These are phyloP conservation scores for Phytopythium vexans DNA, from an alignment of 352 stramenopile species.

Conservation along the genomic window DNA sequence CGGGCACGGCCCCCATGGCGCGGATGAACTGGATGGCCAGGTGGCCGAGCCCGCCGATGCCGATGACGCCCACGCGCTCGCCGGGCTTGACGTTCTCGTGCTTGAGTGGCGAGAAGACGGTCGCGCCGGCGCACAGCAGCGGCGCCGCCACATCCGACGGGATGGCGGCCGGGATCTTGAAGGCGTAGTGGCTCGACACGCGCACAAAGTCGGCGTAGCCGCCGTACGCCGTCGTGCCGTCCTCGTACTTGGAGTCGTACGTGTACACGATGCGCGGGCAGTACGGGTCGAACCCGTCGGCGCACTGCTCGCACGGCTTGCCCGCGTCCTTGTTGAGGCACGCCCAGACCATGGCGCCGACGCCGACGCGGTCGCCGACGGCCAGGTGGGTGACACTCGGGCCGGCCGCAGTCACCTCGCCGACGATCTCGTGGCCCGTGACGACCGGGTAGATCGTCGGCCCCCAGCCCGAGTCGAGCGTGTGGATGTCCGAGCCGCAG, in stretches of 20 bases:
- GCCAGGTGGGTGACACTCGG: conserved; percentile 21
- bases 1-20: conserved; percentile 42
- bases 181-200: conserved; percentile 44
- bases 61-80: conserved; percentile 57
- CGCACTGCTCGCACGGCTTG: conserved; percentile 46
- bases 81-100: conserved; percentile 43
- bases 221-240: conserved; percentile 32
- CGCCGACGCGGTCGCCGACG: conserved; percentile 64
- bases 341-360: conserved; percentile 64
- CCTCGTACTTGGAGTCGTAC: conserved; percentile 35
- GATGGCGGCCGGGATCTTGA: conserved; percentile 66
- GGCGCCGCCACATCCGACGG: conserved; percentile 38
- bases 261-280: conserved; percentile 42
- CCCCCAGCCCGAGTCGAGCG: conserved; percentile 29
- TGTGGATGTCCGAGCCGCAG: conserved; percentile 29
- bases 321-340: conserved; percentile 54
- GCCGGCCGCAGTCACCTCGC: conserved; percentile 24
- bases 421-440: conserved; percentile 11
- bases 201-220: conserved; percentile 71
- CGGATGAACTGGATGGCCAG: conserved; percentile 69
- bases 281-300: conserved; percentile 43
- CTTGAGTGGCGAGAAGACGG: conserved; percentile 71
- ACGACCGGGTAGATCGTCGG: conserved; percentile 28
- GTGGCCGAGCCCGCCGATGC: conserved; percentile 75
- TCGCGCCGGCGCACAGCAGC: conserved; percentile 82